Conservation (phyloP, 2,329 filamentous ascomycete species). For the Fusarium austroafricanum region DNA sequence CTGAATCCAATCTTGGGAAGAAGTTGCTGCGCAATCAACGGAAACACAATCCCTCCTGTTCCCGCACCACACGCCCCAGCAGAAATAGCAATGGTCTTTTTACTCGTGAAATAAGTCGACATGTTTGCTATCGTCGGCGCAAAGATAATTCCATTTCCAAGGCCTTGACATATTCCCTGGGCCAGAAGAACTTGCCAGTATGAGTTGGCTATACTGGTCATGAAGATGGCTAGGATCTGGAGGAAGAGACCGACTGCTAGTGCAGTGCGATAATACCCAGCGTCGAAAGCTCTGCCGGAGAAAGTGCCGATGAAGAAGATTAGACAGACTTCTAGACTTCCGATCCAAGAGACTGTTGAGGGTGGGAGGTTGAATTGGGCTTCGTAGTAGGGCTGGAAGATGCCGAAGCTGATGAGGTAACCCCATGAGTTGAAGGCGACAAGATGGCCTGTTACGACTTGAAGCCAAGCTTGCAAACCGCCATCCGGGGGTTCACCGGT, state of each 20-base stretch:
- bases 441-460: constrained; percentile 54
- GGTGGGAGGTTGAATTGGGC: constrained; percentile 47
- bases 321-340: constrained; percentile 59
- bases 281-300: constrained; percentile 57
- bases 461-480: constrained; percentile 53
- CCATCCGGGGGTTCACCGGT: constrained; percentile 50
- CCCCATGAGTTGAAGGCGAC: constrained; percentile 56
- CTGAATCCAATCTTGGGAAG: constrained; percentile 70
- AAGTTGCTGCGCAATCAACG: constrained; percentile 66
- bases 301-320: constrained; percentile 56
- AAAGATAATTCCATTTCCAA: constrained; percentile 67
- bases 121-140: constrained; percentile 65
- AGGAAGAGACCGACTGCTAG: constrained; percentile 54
- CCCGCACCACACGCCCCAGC: constrained; percentile 69
- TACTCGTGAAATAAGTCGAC: constrained; percentile 70
- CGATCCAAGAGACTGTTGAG: constrained; percentile 61
- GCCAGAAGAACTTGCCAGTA: constrained; percentile 63
- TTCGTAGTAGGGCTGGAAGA: constrained; percentile 56
- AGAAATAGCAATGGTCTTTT: constrained; percentile 69
- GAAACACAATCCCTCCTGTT: constrained; percentile 73
- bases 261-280: constrained; percentile 53
- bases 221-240: constrained; percentile 59
- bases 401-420: constrained; percentile 54
- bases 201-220: constrained; percentile 55
- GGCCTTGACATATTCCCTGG: constrained; percentile 67